phyloP scores from a whole-genome alignment of 768 basidiomycete species.

The Asterophora lycoperdoides region DNA sequence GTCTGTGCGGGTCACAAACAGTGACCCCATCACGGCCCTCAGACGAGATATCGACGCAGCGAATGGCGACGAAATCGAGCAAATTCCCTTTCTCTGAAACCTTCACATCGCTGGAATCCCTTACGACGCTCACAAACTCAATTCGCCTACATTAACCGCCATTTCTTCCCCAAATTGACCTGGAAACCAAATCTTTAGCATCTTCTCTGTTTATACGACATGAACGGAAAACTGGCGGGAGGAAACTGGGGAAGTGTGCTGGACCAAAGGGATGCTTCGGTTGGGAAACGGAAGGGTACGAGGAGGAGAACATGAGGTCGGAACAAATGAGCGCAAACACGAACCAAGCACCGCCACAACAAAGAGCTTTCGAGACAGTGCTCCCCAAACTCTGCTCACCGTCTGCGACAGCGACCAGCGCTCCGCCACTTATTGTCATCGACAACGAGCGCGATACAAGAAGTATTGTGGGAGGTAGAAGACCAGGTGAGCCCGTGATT shows the following conservation, averaged over 20 bases:
- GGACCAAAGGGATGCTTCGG: background rate
- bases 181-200: background rate
- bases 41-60: slow-evolving; percentile 4
- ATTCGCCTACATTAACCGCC: background rate
- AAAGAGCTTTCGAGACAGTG: slow-evolving; percentile 13
- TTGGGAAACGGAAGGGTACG: slow-evolving; percentile 12
- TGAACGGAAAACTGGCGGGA: background rate
- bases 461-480: background rate
- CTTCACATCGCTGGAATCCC: slow-evolving; percentile 7
- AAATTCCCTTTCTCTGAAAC: slow-evolving; percentile 12
- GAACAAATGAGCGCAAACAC: slow-evolving; percentile 15
- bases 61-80: slow-evolving; percentile 6
- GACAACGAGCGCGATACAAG: slow-evolving; percentile 4
- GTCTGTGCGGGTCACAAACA: slow-evolving; percentile 15
- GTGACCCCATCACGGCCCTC: slow-evolving; percentile 12
- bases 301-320: slow-evolving; percentile 16
- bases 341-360: slow-evolving; percentile 19
- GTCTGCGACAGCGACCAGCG: slow-evolving; percentile 3
- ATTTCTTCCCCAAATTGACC: background rate
- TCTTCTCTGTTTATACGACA: background rate
- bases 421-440: slow-evolving; percentile 1
- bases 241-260: background rate
- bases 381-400: slow-evolving; percentile 10
- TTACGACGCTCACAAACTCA: background rate
- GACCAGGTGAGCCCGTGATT: background rate